These are phyloP conservation scores for Calonectria honghensis DNA, from an alignment of 2,329 filamentous ascomycete genomes.

Conservation along the genomic window DNA sequence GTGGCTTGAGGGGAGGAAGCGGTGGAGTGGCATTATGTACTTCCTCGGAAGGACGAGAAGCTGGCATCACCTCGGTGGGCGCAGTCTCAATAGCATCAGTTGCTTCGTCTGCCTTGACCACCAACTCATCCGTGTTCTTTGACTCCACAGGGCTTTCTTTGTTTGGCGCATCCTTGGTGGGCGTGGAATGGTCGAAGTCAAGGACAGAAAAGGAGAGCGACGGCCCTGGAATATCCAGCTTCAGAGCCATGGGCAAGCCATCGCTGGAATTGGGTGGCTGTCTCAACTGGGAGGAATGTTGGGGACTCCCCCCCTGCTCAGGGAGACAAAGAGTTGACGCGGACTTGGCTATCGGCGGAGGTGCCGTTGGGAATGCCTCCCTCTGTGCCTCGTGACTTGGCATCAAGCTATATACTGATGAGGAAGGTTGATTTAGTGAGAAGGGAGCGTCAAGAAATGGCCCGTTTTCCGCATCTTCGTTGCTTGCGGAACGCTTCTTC, in stretches of 20 bases:
- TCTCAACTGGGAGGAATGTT: conserved; percentile 46
- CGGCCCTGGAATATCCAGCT: conserved; percentile 36
- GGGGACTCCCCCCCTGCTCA: conserved; percentile 48
- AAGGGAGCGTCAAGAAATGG: conserved; percentile 62
- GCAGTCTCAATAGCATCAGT: conserved; percentile 67
- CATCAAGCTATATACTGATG: conserved; percentile 66
- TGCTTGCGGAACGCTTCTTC: conserved; percentile 39
- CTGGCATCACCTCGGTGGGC: conserved; percentile 60
- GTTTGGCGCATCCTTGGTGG: conserved; percentile 37
- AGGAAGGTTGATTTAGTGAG: conserved; percentile 58
- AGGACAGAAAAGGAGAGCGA: conserved; percentile 53
- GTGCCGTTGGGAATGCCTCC: conserved; percentile 55
- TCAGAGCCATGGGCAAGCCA: conserved; percentile 37
- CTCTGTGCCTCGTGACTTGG: conserved; percentile 64
- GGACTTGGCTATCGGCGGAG: conserved; percentile 52
- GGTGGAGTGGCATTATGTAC: conserved; percentile 38
- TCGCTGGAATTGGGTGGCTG: conserved; percentile 51
- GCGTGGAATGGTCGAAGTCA: conserved; percentile 41
- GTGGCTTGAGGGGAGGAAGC: conserved; percentile 45
- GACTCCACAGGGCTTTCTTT: conserved; percentile 49
- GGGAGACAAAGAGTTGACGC: conserved; percentile 59
- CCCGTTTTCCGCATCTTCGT: conserved; percentile 51
- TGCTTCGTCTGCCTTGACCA: conserved; percentile 70
- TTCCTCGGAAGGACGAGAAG: conserved; percentile 44
- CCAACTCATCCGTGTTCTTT: conserved; percentile 66